Conservation (phyloP, 1,284 basidiomycete genomes). For the Fomitopsis betulina region DNA sequence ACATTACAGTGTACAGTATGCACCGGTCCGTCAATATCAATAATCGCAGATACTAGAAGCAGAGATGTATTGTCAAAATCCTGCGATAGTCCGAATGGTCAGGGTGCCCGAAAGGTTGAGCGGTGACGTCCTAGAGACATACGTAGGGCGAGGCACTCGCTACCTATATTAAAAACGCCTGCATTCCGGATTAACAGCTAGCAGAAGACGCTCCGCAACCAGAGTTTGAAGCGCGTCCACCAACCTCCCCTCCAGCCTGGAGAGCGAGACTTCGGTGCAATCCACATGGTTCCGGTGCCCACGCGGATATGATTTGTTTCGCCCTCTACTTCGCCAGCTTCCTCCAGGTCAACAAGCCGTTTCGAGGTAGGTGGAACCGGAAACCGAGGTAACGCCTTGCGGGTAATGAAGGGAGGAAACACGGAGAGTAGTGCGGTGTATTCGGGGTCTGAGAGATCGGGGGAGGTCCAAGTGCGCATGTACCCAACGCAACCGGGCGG, state of each 20-base stretch:
- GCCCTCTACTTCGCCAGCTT: slow-evolving; percentile 50
- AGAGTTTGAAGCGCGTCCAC: slow-evolving; percentile 68
- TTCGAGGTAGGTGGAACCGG: slow-evolving; percentile 29
- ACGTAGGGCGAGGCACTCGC: background rate
- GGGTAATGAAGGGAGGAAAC: slow-evolving; percentile 67
- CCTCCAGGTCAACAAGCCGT: slow-evolving; percentile 52
- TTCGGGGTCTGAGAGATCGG: slow-evolving; percentile 66
- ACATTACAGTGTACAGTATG: background rate
- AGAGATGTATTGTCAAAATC: slow-evolving; percentile 3
- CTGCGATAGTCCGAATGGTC: background rate
- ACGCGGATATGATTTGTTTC: slow-evolving; percentile 53
- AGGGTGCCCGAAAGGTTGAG: slow-evolving; percentile 7
- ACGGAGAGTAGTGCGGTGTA: slow-evolving; percentile 53
- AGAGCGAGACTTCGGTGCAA: slow-evolving; percentile 50
- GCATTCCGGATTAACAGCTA: slow-evolving; percentile 12
- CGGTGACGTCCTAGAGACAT: background rate
- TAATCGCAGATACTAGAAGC: background rate
- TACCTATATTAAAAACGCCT: background rate
- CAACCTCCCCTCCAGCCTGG: slow-evolving; percentile 66
- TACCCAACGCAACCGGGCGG: slow-evolving; percentile 44
- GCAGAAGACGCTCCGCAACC: slow-evolving; percentile 70
- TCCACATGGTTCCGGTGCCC: slow-evolving; percentile 72
- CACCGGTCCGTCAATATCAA: background rate
- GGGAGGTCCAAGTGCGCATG: slow-evolving; percentile 66
- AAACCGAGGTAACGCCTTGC: slow-evolving; percentile 62